These are phyloP conservation scores for Solanum chaucha DNA, from an alignment of 257 asterid species.

Conservation along the genomic window DNA sequence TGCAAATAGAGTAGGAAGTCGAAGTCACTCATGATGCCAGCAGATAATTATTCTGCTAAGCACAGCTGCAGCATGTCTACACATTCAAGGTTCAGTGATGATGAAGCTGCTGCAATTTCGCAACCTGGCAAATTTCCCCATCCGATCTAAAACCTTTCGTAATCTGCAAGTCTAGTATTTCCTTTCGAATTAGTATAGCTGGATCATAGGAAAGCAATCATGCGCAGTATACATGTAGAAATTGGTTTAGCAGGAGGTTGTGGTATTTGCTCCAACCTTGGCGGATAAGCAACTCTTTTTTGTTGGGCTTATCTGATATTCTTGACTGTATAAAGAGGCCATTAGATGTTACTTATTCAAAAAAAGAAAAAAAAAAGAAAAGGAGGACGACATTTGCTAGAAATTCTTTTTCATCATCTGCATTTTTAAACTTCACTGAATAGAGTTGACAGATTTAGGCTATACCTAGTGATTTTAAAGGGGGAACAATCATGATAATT, in stretches of 20 bases:
- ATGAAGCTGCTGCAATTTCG: not conserved
- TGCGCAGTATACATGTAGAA: not conserved
- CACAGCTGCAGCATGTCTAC: not conserved
- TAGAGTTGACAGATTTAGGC: not conserved
- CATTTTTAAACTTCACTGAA: not conserved
- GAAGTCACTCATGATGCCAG: not conserved
- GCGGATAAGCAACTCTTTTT: conserved; percentile 16
- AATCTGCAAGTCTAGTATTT: not conserved
- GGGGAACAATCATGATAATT: not conserved
- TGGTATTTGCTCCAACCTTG: not conserved
- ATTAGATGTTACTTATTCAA: not conserved
- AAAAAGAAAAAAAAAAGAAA: too few relatives aligned
- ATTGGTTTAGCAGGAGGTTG: not conserved
- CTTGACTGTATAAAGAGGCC: not conserved
- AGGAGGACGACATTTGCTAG: not conserved
- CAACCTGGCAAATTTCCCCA: not conserved
- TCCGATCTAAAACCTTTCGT: not conserved
- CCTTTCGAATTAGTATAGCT: not conserved
- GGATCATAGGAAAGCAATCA: not conserved
- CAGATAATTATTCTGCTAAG: not conserved
- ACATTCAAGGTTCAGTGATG: not conserved
- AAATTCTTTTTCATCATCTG: not conserved
- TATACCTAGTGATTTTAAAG: not conserved
- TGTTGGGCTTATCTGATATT: conserved; percentile 19
- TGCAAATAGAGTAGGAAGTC: not conserved